These are phyloP conservation scores for Trichophyton verrucosum DNA, from an alignment of 2,329 filamentous ascomycete genomes.

Conservation along the genomic window DNA sequence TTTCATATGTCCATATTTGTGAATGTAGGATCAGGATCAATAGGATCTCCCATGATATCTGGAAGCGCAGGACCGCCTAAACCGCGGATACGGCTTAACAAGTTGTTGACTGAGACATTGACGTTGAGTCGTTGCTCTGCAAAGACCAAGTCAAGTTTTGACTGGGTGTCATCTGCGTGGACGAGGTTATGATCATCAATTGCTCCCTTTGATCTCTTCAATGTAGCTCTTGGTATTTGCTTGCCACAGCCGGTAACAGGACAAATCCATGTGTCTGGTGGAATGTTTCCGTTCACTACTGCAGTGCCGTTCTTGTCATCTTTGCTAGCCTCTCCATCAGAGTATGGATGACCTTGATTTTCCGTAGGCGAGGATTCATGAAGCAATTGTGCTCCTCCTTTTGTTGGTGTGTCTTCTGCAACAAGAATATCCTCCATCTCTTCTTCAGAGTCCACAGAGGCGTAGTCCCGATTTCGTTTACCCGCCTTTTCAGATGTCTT, in stretches of 20 bases:
- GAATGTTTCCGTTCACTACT: constrained; percentile 7
- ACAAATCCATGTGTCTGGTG: constrained; percentile 25
- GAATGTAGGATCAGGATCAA: not conserved
- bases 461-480: constrained; percentile 28
- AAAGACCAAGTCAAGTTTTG: constrained; percentile 26
- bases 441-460: constrained; percentile 19
- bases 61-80: not conserved
- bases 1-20: not conserved
- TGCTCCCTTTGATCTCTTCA: constrained; percentile 22
- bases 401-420: constrained; percentile 25
- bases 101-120: constrained; percentile 22
- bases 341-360: constrained; percentile 20
- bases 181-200: constrained; percentile 24
- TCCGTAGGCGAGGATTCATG: constrained; percentile 23
- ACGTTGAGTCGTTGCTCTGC: constrained; percentile 26
- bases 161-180: constrained; percentile 26
- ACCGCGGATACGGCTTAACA: constrained; percentile 22
- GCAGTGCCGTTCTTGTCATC: constrained; percentile 5
- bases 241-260: constrained; percentile 24
- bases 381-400: constrained; percentile 24
- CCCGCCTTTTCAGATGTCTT: constrained; percentile 32
- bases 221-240: constrained; percentile 22
- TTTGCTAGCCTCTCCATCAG: constrained; percentile 9
- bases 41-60: not conserved
- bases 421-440: constrained; percentile 22